Conservation (phyloP, 139 green algal species). For the Haematococcus lacustris region DNA sequence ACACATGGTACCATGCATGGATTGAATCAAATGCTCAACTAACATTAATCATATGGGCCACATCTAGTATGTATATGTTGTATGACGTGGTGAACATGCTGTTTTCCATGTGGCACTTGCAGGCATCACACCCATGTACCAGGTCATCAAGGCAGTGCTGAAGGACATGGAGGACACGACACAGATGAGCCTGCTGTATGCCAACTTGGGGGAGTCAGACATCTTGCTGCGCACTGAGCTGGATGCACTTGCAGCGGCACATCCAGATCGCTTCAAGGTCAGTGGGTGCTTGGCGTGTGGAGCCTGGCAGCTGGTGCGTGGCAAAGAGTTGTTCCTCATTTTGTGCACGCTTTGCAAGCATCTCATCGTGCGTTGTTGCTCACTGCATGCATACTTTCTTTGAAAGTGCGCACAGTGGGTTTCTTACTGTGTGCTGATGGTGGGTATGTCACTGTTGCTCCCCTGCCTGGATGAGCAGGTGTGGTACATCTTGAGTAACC, state of each 20-base stretch:
- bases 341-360: background rate
- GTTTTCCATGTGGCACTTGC: background rate
- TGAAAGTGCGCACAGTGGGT: background rate
- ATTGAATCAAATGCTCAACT: too few relatives aligned
- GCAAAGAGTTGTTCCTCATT: background rate
- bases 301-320: background rate
- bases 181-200: conserved; percentile 82
- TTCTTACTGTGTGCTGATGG: background rate
- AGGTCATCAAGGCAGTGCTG: conserved; percentile 70
- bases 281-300: conserved; percentile 45
- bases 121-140: conserved; percentile 47
- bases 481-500: conserved; percentile 6
- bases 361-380: background rate
- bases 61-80: too few relatives aligned
- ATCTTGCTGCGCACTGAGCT: conserved; percentile 90
- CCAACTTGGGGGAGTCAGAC: conserved; percentile 88
- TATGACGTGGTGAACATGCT: too few relatives aligned
- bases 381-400: background rate
- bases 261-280: conserved; percentile 60
- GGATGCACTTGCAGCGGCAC: conserved; percentile 58
- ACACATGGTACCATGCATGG: too few relatives aligned
- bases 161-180: conserved; percentile 76
- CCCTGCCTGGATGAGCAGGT: conserved; percentile 2
- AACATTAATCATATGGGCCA: too few relatives aligned
- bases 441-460: background rate